Conservation (phyloP, 768 basidiomycete genomes). For the Symmetrospora coprosmae region DNA sequence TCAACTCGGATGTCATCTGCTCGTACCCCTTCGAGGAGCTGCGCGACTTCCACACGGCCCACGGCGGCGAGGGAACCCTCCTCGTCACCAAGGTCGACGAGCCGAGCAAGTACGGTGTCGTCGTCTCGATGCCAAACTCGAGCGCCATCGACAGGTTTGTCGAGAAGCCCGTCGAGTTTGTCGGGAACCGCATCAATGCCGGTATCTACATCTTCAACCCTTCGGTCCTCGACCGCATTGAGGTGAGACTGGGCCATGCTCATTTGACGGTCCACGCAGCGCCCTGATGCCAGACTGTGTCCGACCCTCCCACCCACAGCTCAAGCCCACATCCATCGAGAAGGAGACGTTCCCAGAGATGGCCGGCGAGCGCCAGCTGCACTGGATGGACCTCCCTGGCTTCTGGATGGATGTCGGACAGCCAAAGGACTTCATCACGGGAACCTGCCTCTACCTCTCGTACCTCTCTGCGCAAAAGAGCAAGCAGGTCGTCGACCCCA, state of each 20-base stretch:
- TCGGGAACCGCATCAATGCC: constrained; percentile 44
- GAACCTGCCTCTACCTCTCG: constrained; percentile 43
- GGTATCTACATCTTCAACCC: constrained; percentile 46
- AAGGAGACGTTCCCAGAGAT: constrained; percentile 43
- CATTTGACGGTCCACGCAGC: background rate
- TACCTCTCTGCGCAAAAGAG: constrained; percentile 39
- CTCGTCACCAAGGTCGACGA: constrained; percentile 45
- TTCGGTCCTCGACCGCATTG: constrained; percentile 41
- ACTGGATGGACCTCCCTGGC: constrained; percentile 42
- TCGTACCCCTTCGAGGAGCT: constrained; percentile 43
- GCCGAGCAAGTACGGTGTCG: constrained; percentile 43
- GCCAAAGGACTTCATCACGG: constrained; percentile 39
- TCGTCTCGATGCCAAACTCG: constrained; percentile 39
- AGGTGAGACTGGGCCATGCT: constrained; percentile 33
- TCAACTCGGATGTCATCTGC: constrained; percentile 44
- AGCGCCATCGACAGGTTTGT: constrained; percentile 43
- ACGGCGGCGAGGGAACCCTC: constrained; percentile 42
- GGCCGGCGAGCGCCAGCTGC: constrained; percentile 40
- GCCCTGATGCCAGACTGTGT: background rate
- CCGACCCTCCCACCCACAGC: constrained; percentile 26
- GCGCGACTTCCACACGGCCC: constrained; percentile 42
- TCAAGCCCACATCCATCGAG: constrained; percentile 43
- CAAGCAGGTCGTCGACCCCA: constrained; percentile 38
- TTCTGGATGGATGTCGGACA: constrained; percentile 46
- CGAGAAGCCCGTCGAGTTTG: constrained; percentile 43